These are phyloP conservation scores for Verticillium isaacii DNA, from an alignment of 2,329 filamentous ascomycete species.

Conservation along the genomic window DNA sequence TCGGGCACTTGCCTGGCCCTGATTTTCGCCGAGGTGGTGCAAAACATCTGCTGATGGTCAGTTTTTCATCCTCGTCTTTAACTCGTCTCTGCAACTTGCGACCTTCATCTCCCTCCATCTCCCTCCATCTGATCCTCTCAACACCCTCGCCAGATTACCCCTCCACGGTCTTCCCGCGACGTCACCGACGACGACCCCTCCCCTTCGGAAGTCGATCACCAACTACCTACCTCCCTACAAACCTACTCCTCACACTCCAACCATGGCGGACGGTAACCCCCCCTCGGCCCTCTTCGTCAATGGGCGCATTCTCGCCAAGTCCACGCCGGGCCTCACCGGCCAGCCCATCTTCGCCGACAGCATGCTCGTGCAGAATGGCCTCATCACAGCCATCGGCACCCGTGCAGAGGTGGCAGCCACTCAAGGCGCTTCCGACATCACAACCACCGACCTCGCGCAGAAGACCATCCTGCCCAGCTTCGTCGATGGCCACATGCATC, in stretches of 20 bases:
- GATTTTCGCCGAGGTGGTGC: background rate
- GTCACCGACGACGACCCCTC: background rate
- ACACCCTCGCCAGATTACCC: background rate
- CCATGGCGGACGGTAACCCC: background rate
- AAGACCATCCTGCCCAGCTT: slow-evolving; percentile 47
- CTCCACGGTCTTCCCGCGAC: background rate
- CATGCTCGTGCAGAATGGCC: slow-evolving; percentile 12
- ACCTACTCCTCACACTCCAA: background rate
- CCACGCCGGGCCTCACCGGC: slow-evolving; percentile 6
- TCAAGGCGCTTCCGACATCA: background rate
- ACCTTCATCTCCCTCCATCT: background rate
- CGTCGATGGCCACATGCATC: slow-evolving; percentile 54
- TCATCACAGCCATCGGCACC: slow-evolving; percentile 10
- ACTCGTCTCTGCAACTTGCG: background rate
- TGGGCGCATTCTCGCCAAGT: slow-evolving; percentile 12
- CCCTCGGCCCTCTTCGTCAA: slow-evolving; percentile 10
- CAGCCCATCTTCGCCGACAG: slow-evolving; percentile 12
- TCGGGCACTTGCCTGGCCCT: background rate
- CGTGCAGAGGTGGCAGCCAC: background rate
- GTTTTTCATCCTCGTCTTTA: background rate
- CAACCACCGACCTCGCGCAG: slow-evolving; percentile 16
- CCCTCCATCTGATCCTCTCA: background rate
- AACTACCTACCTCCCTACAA: background rate
- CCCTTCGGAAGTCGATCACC: background rate
- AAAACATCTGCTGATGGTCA: background rate